Percentiles rank a stretch among this genome's conserved stretches.
Evolutionary conservation across 148 eudicot genomes (phyloP).

Genomic region (Cornus kousa): DNA sequence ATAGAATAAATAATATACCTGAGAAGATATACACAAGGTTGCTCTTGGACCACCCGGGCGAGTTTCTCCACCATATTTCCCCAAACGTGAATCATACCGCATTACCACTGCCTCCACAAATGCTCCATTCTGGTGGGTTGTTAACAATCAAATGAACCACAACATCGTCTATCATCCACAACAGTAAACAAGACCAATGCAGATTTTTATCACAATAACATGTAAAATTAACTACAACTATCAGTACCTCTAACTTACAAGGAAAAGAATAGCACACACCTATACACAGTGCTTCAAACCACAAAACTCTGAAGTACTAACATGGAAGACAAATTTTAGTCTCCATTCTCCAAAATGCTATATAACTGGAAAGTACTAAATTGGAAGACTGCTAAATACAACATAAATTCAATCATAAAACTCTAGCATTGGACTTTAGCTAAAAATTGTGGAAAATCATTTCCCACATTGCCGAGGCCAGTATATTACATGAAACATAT

Average conservation of each 20-base stretch:
- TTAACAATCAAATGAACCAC: neutral
- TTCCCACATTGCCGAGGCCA: too few relatives aligned
- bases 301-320: too few relatives aligned
- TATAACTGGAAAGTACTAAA: too few relatives aligned
- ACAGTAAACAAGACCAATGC: neutral
- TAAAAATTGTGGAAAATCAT: too few relatives aligned
- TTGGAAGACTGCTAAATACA: too few relatives aligned
- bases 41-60: constrained; percentile 88
- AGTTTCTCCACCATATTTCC: constrained; percentile 72
- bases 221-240: neutral
- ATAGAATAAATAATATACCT: constrained; percentile 43
- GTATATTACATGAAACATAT: too few relatives aligned
- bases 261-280: too few relatives aligned
- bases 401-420: too few relatives aligned
- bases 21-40: constrained; percentile 90
- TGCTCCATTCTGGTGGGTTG: constrained; percentile 65
- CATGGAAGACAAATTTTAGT: too few relatives aligned
- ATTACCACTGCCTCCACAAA: constrained; percentile 92
- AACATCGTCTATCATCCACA: neutral
- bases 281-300: too few relatives aligned
- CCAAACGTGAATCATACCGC: constrained; percentile 91
- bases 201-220: neutral
- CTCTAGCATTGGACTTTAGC: too few relatives aligned
- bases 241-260: neutral
- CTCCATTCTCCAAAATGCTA: too few relatives aligned